A percentile compares a stretch with the other conserved stretches of the same genome.
Evolutionary conservation across 176 grass and related monocot genomes (phyloP).

Genomic region (Cymbopogon citratus): DNA sequence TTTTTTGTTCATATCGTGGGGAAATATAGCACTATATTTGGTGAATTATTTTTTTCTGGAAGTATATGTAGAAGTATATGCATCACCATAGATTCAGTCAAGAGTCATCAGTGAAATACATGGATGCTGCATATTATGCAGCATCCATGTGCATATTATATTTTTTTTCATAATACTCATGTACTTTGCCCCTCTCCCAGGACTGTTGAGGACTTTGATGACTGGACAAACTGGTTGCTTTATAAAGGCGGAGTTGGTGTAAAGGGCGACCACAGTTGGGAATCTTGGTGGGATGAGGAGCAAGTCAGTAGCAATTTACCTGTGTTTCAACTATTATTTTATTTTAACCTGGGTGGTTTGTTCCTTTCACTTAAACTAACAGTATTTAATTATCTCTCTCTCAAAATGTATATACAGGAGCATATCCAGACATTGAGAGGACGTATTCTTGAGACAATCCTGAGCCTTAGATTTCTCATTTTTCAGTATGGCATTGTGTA

Average conservation of each 20-base stretch:
- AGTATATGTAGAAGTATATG: background rate
- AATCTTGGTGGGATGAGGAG: constrained; percentile 97
- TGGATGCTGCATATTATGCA: background rate
- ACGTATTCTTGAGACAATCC: constrained; percentile 81
- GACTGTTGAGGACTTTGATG: constrained; percentile 93
- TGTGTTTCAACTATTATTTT: constrained; percentile 8
- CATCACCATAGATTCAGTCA: background rate
- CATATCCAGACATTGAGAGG: constrained; percentile 84
- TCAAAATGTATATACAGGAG: constrained; percentile 39
- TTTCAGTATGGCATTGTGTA: constrained; percentile 98
- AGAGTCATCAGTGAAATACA: background rate
- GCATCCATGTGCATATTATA: too few relatives aligned
- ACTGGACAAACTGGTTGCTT: constrained; percentile 93
- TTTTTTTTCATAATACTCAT: background rate
- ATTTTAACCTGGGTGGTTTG: background rate
- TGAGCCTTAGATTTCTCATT: constrained; percentile 77
- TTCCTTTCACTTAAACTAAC: background rate
- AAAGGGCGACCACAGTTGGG: constrained; percentile 91
- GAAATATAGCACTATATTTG: background rate
- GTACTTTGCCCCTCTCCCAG: constrained; percentile 18
- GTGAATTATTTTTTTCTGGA: background rate
- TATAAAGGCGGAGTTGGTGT: constrained; percentile 98
- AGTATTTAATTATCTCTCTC: background rate
- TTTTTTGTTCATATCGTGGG: background rate
- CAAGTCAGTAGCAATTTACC: constrained; percentile 40